Evolutionary conservation across 2,329 filamentous ascomycete species (phyloP).

Genomic region (Colletotrichum sp.): DNA sequence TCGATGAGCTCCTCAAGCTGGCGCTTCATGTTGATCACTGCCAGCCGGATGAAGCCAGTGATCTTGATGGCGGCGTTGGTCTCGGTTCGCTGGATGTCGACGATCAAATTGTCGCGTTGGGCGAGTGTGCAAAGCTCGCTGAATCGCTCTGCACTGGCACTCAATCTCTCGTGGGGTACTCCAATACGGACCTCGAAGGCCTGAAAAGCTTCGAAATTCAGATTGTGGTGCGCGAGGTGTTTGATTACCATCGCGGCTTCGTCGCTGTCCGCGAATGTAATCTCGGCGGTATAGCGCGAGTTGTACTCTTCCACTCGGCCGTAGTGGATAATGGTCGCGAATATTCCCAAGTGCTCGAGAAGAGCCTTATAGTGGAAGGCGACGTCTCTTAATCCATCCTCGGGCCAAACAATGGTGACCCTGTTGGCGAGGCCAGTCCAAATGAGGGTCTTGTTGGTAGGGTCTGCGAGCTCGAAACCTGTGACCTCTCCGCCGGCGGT

Average conservation of each 20-base stretch:
- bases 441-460: neutral
- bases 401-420: neutral
- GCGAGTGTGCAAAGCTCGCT: neutral
- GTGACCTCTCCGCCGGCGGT: neutral
- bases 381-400: neutral
- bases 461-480: neutral
- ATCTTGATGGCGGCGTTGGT: rapidly evolving
- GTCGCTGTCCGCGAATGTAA: neutral
- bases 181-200: neutral
- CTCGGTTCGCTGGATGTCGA: neutral
- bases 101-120: neutral
- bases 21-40: neutral
- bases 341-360: neutral
- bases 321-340: rapidly evolving
- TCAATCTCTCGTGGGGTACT: neutral
- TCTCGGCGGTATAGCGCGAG: neutral
- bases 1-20: neutral
- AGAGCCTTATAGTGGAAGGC: rapidly evolving
- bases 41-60: rapidly evolving
- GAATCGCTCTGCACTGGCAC: neutral
- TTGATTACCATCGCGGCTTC: neutral
- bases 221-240: neutral
- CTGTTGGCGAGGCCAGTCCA: neutral
- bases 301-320: rapidly evolving
- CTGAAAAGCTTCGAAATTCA: rapidly evolving